Base-by-base conservation (phyloP, 768 basidiomycete species). In the Trametes cinnabarina region DNA sequence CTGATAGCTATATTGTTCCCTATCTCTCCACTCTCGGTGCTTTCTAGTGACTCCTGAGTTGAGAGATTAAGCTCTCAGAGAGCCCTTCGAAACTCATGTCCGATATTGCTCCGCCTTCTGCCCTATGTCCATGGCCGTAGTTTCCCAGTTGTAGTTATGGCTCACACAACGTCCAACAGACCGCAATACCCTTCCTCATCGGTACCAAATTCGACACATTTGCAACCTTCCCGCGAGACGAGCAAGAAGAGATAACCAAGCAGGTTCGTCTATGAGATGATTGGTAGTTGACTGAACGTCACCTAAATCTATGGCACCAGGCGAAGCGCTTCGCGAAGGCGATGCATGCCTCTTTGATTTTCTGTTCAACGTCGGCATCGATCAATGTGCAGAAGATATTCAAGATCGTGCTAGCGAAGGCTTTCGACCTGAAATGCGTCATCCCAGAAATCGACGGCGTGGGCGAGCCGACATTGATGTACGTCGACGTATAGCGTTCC, bases 301-400 rank as follows among this genome's bases (percentile, higher is more conserved):
- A 26, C 23, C 32, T 32, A 35, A 20, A 20, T 41, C 32, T 30
- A 47, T 35, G 49, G 32, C 57, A 63, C 55, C 68, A 95, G 92
- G 96, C 97, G 42, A 97, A 97, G 73, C 87, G 96, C 65, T 99
- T 99, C 75, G 93, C 95, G 60, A 89, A 92, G 72, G 97, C 97
- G 49, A 99, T 99, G 97, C 95, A 98, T 72, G 95, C 97, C 17
- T 96, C 95, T n/a, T 77, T 99, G 59, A 97, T 99, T 73, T 99
- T 98, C 76, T 99, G 96, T 76, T 98, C 96, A 49, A 99, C 97
- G 47, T 92, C 93, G 47, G 95, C 96, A 63, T 95, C 95, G 60
- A 97, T 98, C 79, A 99, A 99, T 74, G 96, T 99, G 53, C 97
- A 99, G 79, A 99, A 99, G 80, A 96, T 96, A 64, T 96, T 96